These are phyloP conservation scores for Insectozyma bohioensis DNA, from an alignment of 1,139 yeast species.

Conservation along the genomic window DNA sequence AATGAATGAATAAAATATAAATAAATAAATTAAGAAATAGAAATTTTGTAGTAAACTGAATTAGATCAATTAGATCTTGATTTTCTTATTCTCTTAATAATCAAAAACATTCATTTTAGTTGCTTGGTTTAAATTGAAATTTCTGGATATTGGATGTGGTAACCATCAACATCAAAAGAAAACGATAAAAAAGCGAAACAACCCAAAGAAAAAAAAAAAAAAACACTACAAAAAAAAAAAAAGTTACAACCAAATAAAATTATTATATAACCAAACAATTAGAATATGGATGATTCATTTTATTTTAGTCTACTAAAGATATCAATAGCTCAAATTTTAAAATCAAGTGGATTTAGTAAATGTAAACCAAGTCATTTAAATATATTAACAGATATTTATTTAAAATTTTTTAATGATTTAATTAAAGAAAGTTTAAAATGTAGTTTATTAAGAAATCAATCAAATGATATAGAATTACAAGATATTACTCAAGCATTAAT, in stretches of 20 bases:
- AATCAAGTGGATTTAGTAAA: slow-evolving; percentile 72
- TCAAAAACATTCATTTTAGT: no score
- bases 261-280: background rate
- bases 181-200: no score
- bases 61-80: no score
- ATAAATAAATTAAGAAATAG: no score
- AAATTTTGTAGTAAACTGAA: no score
- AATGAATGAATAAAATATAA: background rate
- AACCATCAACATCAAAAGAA: no score
- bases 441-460: slow-evolving; percentile 15
- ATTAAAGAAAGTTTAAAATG: slow-evolving; percentile 38
- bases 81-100: no score
- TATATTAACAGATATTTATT: slow-evolving; percentile 59
- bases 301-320: slow-evolving; percentile 61
- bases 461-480: slow-evolving; percentile 39
- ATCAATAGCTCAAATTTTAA: slow-evolving; percentile 64
- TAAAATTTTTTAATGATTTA: slow-evolving; percentile 52
- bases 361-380: slow-evolving; percentile 64
- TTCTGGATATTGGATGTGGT: no score
- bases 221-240: no score
- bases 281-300: slow-evolving; percentile 38
- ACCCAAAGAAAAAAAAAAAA: no score
- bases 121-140: no score
- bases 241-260: background rate
- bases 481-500: slow-evolving; percentile 65